These are phyloP conservation scores for Debaryomyces udenii DNA, from an alignment of 1,139 yeast genomes.

Conservation along the genomic window DNA sequence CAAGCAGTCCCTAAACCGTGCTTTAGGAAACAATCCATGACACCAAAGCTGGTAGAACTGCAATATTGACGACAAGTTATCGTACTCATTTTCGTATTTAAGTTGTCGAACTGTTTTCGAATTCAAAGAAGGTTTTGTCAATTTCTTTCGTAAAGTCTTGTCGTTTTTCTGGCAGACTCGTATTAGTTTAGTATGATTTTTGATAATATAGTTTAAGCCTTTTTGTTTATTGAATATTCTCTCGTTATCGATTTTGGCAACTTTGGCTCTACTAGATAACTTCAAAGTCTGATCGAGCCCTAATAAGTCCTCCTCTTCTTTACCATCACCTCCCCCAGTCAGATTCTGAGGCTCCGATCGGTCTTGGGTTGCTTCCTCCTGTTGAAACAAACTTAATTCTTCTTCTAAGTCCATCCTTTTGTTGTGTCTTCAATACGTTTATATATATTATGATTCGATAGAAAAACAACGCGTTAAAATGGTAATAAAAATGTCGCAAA, in stretches of 20 bases:
- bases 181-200: constrained; percentile 39
- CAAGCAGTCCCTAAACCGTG: constrained; percentile 67
- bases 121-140: constrained; percentile 10
- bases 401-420: constrained; percentile 16
- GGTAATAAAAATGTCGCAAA: neutral
- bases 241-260: constrained; percentile 53
- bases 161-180: constrained; percentile 34
- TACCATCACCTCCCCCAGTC: neutral
- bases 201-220: constrained; percentile 52
- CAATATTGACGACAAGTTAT: constrained; percentile 49
- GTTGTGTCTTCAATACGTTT: neutral
- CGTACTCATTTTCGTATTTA: constrained; percentile 43
- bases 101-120: constrained; percentile 19
- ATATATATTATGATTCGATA: neutral
- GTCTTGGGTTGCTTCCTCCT: constrained; percentile 7
- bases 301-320: constrained; percentile 31
- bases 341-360: neutral
- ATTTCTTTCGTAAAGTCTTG: constrained; percentile 24
- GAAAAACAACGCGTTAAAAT: constrained; percentile 6
- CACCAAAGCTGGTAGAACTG: constrained; percentile 85
- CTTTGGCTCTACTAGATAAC: constrained; percentile 32
- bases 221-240: constrained; percentile 45
- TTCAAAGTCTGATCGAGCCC: constrained; percentile 48
- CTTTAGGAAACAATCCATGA: constrained; percentile 76
- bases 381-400: constrained; percentile 12